phyloP scores from a whole-genome alignment of 768 basidiomycete species.

The Hebeloma cylindrosporum region DNA sequence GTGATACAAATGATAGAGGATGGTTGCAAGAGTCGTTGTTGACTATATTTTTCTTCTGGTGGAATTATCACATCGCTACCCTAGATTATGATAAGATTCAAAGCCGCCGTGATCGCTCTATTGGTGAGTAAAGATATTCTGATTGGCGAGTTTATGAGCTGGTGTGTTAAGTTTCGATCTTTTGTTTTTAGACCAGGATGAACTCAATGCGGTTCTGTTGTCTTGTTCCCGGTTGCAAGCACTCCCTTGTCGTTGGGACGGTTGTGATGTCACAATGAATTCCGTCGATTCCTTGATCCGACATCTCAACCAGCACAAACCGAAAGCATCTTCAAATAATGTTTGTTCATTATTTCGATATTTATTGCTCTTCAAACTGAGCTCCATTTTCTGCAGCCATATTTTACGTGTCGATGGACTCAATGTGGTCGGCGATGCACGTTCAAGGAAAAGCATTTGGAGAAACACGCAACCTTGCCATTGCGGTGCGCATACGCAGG shows the following conservation, averaged over 20 bases:
- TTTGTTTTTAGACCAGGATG: conserved; percentile 41
- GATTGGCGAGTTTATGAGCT: background rate
- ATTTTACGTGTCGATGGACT: conserved; percentile 55
- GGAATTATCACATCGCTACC: conserved; percentile 6
- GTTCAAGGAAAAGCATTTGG: conserved; percentile 49
- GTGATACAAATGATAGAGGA: conserved; percentile 14
- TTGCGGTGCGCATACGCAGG: conserved; percentile 54
- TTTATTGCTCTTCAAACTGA: conserved; percentile 2
- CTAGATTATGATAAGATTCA: conserved; percentile 16
- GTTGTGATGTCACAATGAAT: conserved; percentile 56
- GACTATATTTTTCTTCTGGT: conserved; percentile 5
- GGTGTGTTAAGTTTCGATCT: conserved; percentile 19
- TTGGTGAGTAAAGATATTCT: conserved; percentile 20
- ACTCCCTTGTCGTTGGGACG: conserved; percentile 57
- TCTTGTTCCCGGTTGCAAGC: conserved; percentile 49
- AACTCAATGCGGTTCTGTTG: conserved; percentile 44
- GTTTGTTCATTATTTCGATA: conserved; percentile 13
- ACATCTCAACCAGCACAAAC: conserved; percentile 44
- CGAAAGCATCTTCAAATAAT: conserved; percentile 15
- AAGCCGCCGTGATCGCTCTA: conserved; percentile 12
- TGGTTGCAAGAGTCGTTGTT: conserved; percentile 10
- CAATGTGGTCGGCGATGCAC: conserved; percentile 48
- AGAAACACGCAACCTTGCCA: conserved; percentile 46
- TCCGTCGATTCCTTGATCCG: conserved; percentile 46
- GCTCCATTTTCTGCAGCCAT: conserved; percentile 26